Evolutionary conservation across 108 stramenopile species (phyloP).

Genomic region (Fistulifera solaris): DNA sequence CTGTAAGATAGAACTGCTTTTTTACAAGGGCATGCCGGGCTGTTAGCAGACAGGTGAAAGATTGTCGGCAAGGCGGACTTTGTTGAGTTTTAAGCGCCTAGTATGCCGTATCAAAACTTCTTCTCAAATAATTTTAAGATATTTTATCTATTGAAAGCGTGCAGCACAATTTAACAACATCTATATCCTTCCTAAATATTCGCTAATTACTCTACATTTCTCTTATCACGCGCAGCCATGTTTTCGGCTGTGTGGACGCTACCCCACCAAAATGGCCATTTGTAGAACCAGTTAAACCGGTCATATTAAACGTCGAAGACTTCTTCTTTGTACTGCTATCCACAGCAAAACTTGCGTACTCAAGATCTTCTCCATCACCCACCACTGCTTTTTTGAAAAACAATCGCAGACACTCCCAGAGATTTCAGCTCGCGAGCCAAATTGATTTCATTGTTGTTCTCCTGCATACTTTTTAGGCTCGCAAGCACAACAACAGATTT

Average conservation of each 20-base stretch:
- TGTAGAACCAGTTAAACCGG: constrained; percentile 56
- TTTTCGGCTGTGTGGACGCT: background rate
- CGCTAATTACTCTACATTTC: constrained; percentile 2
- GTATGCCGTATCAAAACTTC: too few relatives aligned
- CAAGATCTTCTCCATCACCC: constrained; percentile 51
- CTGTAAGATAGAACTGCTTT: too few relatives aligned
- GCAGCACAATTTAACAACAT: too few relatives aligned
- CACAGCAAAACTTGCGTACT: constrained; percentile 45
- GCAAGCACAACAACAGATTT: constrained; percentile 34
- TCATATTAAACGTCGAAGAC: constrained; percentile 48
- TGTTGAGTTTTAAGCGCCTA: too few relatives aligned
- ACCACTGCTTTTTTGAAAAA: constrained; percentile 30
- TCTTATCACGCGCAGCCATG: background rate
- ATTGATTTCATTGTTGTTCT: constrained; percentile 30
- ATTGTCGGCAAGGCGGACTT: too few relatives aligned
- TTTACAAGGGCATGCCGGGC: too few relatives aligned
- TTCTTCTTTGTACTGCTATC: constrained; percentile 44
- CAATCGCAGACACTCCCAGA: constrained; percentile 26
- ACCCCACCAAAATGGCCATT: constrained; percentile 67
- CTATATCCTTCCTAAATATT: too few relatives aligned
- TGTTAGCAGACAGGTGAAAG: too few relatives aligned
- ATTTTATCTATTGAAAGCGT: too few relatives aligned
- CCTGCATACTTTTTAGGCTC: constrained; percentile 36
- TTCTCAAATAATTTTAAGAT: too few relatives aligned
- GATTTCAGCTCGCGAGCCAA: constrained; percentile 18